A percentile compares a stretch with the other conserved stretches of the same genome.
Evolutionary conservation across 805 yeast genomes (phyloP).

Genomic region (Suhomyces canberraensis): DNA sequence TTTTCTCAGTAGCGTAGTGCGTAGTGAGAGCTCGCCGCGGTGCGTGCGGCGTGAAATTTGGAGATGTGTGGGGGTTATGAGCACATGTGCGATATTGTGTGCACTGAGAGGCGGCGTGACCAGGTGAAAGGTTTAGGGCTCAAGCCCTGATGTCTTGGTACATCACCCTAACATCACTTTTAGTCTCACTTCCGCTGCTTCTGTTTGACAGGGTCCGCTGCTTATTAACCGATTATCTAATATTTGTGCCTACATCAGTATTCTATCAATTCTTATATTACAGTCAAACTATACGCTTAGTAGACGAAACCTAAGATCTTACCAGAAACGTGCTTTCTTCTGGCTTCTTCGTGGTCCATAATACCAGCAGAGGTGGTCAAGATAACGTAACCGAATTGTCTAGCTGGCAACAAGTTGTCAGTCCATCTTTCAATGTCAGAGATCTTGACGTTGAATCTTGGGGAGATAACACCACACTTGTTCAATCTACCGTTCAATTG

Average conservation of each 20-base stretch:
- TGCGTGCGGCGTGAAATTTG: slow-evolving; percentile 4
- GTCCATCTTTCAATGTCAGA: slow-evolving; percentile 98
- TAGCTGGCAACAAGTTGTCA: slow-evolving; percentile 95
- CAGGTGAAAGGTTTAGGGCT: slow-evolving; percentile 2
- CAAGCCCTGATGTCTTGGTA: slow-evolving; percentile 1
- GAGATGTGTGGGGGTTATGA: neutral
- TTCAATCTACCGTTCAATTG: slow-evolving; percentile 53
- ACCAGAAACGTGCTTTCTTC: slow-evolving; percentile 99
- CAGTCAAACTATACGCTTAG: slow-evolving; percentile 39
- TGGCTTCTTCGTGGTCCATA: slow-evolving; percentile 99
- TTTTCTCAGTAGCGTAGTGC: slow-evolving; percentile 6
- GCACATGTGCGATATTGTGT: neutral
- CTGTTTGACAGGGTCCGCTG: no score
- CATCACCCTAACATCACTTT: no score
- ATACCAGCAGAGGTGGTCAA: slow-evolving; percentile 99
- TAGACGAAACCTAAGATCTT: slow-evolving; percentile 97
- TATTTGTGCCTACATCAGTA: no score
- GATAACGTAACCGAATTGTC: slow-evolving; percentile 98
- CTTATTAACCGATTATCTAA: neutral
- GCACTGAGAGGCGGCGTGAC: neutral
- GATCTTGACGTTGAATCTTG: slow-evolving; percentile 96
- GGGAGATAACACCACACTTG: slow-evolving; percentile 98
- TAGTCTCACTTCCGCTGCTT: no score
- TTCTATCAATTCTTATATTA: slow-evolving; percentile 2
- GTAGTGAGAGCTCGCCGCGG: slow-evolving; percentile 1